Conservation (phyloP, 305 asterid genomes). For the Stenogyne calaminthoides region DNA sequence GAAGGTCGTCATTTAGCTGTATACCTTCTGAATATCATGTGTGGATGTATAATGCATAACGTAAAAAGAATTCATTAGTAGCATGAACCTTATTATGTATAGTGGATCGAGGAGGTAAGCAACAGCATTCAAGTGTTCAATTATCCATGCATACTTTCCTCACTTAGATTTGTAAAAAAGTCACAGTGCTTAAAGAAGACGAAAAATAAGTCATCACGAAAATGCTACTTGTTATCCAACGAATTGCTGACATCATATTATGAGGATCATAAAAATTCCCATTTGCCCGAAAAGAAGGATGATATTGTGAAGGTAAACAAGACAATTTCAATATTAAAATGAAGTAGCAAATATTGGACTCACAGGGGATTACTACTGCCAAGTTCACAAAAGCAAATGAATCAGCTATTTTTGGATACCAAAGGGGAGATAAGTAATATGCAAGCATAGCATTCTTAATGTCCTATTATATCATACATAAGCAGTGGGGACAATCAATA, state of each 20-base stretch:
- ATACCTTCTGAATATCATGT: too few species aligned
- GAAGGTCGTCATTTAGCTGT: too few species aligned
- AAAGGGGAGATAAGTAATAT: background rate
- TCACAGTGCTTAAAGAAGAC: background rate
- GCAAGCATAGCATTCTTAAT: background rate
- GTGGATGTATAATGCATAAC: constrained; percentile 18
- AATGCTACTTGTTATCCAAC: background rate
- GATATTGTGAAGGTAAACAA: background rate
- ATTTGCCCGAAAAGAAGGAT: background rate
- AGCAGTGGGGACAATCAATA: background rate
- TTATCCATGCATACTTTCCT: constrained; percentile 2
- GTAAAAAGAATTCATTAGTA: too few species aligned
- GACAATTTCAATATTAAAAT: background rate
- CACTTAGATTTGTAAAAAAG: background rate
- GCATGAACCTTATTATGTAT: constrained; percentile 8
- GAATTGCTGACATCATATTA: background rate
- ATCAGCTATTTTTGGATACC: background rate
- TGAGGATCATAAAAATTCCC: background rate
- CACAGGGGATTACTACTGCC: background rate
- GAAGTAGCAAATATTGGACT: background rate
- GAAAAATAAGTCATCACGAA: background rate
- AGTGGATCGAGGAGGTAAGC: background rate
- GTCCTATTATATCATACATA: background rate
- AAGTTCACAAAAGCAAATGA: constrained; percentile 6
- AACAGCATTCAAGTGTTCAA: constrained; percentile 8